Conservation (phyloP, 2,329 filamentous ascomycete species). For the Zymoseptoria ardabiliae region DNA sequence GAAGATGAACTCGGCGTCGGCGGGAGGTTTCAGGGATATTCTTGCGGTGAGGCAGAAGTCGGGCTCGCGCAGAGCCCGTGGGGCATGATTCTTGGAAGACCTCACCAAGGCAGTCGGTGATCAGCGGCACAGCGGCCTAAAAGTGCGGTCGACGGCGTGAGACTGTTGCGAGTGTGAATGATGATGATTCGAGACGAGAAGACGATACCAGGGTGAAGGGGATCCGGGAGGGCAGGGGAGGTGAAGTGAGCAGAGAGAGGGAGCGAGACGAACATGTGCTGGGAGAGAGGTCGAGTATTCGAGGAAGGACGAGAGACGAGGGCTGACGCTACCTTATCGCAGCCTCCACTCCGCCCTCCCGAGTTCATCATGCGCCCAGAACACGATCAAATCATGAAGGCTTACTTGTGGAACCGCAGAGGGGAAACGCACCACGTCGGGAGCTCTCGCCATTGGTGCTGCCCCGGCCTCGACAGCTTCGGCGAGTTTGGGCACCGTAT, state of each 20-base stretch:
- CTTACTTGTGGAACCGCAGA: background rate
- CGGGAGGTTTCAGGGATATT: conserved; percentile 9
- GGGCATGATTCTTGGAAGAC: background rate
- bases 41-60: conserved; percentile 9
- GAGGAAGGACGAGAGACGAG: background rate
- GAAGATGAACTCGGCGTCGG: background rate
- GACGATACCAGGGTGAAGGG: no score
- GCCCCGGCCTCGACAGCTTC: background rate
- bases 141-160: background rate
- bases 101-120: background rate
- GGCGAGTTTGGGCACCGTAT: background rate
- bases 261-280: background rate
- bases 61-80: background rate
- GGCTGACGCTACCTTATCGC: background rate
- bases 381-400: background rate
- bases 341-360: background rate
- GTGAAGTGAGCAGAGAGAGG: background rate
- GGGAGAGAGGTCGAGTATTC: background rate
- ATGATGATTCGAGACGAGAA: background rate
- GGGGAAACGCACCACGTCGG: no score
- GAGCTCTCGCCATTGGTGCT: background rate
- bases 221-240: background rate
- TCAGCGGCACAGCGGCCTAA: background rate
- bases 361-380: background rate
- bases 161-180: background rate